These are phyloP conservation scores for Letharia columbiana DNA, from an alignment of 495 filamentous ascomycete species.

Conservation along the genomic window DNA sequence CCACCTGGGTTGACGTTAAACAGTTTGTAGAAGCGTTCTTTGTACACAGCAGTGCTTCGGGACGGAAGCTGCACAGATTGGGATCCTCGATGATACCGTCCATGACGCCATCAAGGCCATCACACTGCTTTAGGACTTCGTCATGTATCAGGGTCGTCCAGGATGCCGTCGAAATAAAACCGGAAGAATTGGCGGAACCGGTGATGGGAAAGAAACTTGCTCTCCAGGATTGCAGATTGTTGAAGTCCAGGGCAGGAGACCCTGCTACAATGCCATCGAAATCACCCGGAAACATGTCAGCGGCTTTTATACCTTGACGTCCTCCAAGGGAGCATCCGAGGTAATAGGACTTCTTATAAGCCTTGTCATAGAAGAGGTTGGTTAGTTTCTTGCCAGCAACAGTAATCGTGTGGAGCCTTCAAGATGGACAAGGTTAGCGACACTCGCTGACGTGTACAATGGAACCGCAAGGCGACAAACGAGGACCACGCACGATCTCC, in stretches of 20 bases:
- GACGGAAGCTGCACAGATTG: constrained; percentile 46
- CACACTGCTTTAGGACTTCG: constrained; percentile 58
- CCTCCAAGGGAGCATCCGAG: constrained; percentile 51
- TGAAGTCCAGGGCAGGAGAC: constrained; percentile 43
- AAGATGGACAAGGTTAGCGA: constrained; percentile 15
- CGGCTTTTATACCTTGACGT: constrained; percentile 44
- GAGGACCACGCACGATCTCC: constrained; percentile 30
- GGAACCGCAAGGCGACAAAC: background rate
- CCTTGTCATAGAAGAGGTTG: constrained; percentile 39
- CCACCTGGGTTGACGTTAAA: constrained; percentile 47
- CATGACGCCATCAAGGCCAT: constrained; percentile 50
- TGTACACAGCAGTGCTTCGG: constrained; percentile 46
- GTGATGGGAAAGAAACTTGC: constrained; percentile 45
- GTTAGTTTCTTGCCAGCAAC: constrained; percentile 44
- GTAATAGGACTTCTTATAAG: constrained; percentile 44
- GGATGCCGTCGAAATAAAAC: constrained; percentile 43
- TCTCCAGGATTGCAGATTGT: constrained; percentile 46
- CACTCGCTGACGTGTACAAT: background rate
- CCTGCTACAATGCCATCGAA: constrained; percentile 63
- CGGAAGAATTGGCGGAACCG: constrained; percentile 37
- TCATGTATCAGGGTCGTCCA: constrained; percentile 43
- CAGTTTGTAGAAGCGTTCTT: constrained; percentile 36
- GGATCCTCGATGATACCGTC: constrained; percentile 61
- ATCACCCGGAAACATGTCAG: constrained; percentile 43
- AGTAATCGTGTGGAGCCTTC: constrained; percentile 41